phyloP scores from a whole-genome alignment of 208 protist genomes.

The Acanthamoeba sp. region DNA sequence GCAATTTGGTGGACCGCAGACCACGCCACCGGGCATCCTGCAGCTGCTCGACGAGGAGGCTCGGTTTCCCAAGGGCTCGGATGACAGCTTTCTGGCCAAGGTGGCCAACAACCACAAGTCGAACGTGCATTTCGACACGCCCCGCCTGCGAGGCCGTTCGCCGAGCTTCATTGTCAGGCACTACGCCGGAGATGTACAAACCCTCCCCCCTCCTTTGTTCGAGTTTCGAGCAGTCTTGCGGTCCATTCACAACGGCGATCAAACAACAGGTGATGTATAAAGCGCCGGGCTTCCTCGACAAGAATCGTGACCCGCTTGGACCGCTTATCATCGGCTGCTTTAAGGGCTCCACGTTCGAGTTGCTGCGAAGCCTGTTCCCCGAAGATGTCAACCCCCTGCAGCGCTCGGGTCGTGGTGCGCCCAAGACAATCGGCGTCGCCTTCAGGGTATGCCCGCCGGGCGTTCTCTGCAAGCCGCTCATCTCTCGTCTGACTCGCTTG shows the following conservation, averaged over 20 bases:
- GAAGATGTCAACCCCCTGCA: not conserved
- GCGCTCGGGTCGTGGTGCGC: not conserved
- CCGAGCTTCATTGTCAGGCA: constrained; percentile 85
- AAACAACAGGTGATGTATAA: constrained; percentile 76
- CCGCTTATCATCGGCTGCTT: constrained; percentile 91
- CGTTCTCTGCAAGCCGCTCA: too few relatives aligned
- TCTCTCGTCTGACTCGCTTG: not conserved
- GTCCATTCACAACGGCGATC: not conserved
- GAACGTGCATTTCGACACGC: constrained; percentile 9
- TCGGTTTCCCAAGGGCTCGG: constrained; percentile 82
- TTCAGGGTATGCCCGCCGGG: not conserved
- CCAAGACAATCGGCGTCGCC: not conserved
- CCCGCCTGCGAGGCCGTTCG: constrained; percentile 50
- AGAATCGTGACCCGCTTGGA: not conserved
- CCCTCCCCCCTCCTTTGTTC: not conserved
- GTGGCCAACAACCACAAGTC: constrained; percentile 78
- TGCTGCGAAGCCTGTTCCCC: not conserved
- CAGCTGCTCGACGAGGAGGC: constrained; percentile 87
- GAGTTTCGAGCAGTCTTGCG: not conserved
- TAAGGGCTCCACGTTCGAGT: constrained; percentile 77
- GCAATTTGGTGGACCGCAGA: not conserved
- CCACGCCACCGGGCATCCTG: constrained; percentile 77
- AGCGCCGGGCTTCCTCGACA: constrained; percentile 93
- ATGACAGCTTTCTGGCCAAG: constrained; percentile 83
- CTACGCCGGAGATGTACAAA: constrained; percentile 85